Percentiles rank a stretch among this genome's conserved stretches.
These are phyloP conservation scores for Cordyceps farinosa DNA, from an alignment of 2,329 filamentous ascomycete species.

Conservation along the genomic window DNA sequence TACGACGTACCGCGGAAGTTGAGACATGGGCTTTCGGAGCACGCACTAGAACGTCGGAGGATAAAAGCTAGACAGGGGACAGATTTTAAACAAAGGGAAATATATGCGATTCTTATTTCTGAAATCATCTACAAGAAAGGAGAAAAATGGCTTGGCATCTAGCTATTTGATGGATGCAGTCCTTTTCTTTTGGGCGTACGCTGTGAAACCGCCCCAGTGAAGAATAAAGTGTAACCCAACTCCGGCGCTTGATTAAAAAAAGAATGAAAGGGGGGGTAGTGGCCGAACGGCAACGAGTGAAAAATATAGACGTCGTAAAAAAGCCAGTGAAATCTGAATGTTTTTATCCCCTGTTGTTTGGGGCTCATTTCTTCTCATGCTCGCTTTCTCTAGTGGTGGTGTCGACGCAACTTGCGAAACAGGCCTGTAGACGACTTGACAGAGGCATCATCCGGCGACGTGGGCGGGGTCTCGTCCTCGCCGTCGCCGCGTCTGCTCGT, in stretches of 20 bases:
- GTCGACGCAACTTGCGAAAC: constrained; percentile 22
- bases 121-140: not conserved
- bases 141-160: not conserved
- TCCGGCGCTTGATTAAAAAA: constrained; percentile 13
- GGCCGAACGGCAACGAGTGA: not conserved
- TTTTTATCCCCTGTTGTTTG: not conserved
- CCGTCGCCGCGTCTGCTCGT: constrained; percentile 22
- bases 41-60: not conserved
- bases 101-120: not conserved
- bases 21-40: constrained; percentile 23
- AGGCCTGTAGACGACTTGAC: constrained; percentile 26
- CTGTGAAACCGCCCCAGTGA: constrained; percentile 4
- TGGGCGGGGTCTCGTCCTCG: constrained; percentile 35
- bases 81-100: not conserved
- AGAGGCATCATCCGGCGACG: constrained; percentile 33
- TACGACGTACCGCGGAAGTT: constrained; percentile 77
- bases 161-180: not conserved
- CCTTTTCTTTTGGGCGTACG: constrained; percentile 3
- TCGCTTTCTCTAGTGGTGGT: not conserved
- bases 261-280: not conserved
- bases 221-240: constrained; percentile 4
- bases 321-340: not conserved
- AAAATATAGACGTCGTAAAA: not conserved
- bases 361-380: not conserved
- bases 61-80: not conserved